phyloP scores from a whole-genome alignment of 192 early-diverging fungal genomes.

The Cladochytrium replicatum region DNA sequence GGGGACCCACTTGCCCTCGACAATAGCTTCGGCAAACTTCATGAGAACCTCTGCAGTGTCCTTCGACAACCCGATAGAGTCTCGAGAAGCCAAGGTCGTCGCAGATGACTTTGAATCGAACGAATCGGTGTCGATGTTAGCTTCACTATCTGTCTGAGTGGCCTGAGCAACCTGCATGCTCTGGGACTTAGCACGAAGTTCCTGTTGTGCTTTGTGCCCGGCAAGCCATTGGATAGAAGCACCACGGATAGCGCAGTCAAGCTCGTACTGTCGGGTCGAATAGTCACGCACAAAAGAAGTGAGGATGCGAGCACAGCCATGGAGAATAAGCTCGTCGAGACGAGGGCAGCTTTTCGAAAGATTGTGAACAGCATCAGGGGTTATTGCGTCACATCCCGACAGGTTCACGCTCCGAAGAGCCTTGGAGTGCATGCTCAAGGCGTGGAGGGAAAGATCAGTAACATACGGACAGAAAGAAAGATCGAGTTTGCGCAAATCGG shows the following conservation, averaged over 20 bases:
- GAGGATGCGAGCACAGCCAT: conserved; percentile 2
- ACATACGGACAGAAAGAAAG: conserved; percentile 1
- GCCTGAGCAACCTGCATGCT: background rate
- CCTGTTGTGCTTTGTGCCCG: too few relatives aligned
- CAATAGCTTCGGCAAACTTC: background rate
- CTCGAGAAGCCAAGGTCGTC: too few relatives aligned
- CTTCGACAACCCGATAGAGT: background rate
- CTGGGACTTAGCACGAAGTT: too few relatives aligned
- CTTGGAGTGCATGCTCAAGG: too few relatives aligned
- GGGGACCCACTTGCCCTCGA: background rate
- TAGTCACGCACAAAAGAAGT: background rate
- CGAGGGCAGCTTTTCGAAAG: background rate
- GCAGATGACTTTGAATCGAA: too few relatives aligned
- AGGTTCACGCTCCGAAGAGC: too few relatives aligned
- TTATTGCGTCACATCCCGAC: too few relatives aligned
- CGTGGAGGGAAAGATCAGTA: conserved; percentile 7
- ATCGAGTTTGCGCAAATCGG: conserved; percentile 4
- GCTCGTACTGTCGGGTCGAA: background rate
- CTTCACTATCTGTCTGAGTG: background rate
- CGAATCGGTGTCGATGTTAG: background rate
- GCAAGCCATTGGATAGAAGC: background rate
- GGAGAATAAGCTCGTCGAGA: background rate
- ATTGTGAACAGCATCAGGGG: background rate
- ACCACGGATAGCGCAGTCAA: conserved; percentile 1
- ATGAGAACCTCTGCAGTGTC: background rate